These are phyloP conservation scores for Talaromyces borbonicus DNA, from an alignment of 495 filamentous ascomycete genomes.

Conservation along the genomic window DNA sequence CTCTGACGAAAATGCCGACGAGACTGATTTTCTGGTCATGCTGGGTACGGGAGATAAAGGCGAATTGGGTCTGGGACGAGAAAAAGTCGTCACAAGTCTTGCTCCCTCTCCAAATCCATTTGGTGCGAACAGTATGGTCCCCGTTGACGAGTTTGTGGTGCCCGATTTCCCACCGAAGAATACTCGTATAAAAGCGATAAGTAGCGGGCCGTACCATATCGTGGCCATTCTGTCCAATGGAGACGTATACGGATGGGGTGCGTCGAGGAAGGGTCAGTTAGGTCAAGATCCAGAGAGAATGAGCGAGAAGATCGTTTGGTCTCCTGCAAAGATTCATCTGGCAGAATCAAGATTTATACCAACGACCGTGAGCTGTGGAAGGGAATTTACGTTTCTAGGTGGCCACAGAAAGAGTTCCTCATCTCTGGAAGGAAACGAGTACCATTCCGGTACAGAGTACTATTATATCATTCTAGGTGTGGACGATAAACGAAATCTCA, in stretches of 20 bases:
- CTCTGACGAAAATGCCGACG: not conserved
- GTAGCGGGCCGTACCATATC: constrained; percentile 67
- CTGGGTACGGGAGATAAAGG: constrained; percentile 59
- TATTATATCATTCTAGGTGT: constrained; percentile 50
- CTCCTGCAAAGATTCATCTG: constrained; percentile 46
- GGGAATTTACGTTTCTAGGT: constrained; percentile 70
- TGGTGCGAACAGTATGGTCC: not conserved
- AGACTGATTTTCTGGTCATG: constrained; percentile 42
- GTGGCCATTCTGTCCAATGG: constrained; percentile 66
- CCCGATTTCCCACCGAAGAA: constrained; percentile 50
- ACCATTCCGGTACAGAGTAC: not conserved
- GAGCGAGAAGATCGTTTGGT: constrained; percentile 32
- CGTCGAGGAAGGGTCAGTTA: constrained; percentile 72
- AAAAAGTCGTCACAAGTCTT: constrained; percentile 6
- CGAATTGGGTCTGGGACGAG: constrained; percentile 54
- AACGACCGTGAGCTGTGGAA: constrained; percentile 36
- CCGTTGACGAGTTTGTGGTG: constrained; percentile 22
- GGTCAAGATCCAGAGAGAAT: constrained; percentile 31
- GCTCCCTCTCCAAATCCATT: constrained; percentile 5
- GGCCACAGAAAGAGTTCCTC: constrained; percentile 24
- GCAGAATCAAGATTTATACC: constrained; percentile 18
- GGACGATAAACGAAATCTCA: constrained; percentile 55
- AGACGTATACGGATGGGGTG: constrained; percentile 81
- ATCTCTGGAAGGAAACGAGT: constrained; percentile 31
- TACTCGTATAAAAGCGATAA: constrained; percentile 43